Evolutionary conservation across 1,139 yeast genomes (phyloP), one percentile per base, ranked within the genome.

Genomic region (Geotrichum aggregatum): DNA sequence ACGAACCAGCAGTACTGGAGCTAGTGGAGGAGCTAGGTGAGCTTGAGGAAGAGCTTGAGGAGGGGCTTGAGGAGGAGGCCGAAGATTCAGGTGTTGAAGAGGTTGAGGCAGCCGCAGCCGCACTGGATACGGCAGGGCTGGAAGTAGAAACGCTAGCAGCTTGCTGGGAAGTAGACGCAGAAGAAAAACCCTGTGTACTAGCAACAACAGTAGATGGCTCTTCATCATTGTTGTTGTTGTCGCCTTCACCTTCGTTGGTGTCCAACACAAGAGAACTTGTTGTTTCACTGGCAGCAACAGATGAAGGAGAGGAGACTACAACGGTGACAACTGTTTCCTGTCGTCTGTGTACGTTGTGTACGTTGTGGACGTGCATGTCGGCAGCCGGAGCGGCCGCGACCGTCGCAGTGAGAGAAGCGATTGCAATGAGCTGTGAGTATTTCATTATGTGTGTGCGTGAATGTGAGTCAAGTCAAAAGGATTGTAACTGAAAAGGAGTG

Each of bases 1-100:
- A 47, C 46, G 71, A 51, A 48, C 76, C 50, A 39, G 77, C 39
- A 40, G 77, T 34, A 30, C 74, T 28, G 39, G 72, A 44, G 28
- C 69, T 41, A 67, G 56, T 35, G 61, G 52, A 19, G 19, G 47
- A n/a, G 18, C 64, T 44, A n/a, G 61, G 21, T 22, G 58, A 28
- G 38, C 56, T 19, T 11, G 51, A 26, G 38, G 69, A 59, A 18
- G 68, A 51, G 48, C 65, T 61, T 54, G 57, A 61, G 11, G 36
- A 33, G 11, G 36, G 11, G 36, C 18, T n/a, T 5, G 51, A 67
- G 28, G 28, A 24, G 8, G 28, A 24, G 5, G 28, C 5, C 26
- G 71, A 56, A 30, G 71, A 46, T n/a, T 72, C 55, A 11, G 72
- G 41, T 33, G 66, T 30, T 44, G 69, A 50, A 31, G 74, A 45